Evolutionary conservation across 1,139 yeast genomes (phyloP).

Genomic region (Hyphopichia pseudoburtonii): DNA sequence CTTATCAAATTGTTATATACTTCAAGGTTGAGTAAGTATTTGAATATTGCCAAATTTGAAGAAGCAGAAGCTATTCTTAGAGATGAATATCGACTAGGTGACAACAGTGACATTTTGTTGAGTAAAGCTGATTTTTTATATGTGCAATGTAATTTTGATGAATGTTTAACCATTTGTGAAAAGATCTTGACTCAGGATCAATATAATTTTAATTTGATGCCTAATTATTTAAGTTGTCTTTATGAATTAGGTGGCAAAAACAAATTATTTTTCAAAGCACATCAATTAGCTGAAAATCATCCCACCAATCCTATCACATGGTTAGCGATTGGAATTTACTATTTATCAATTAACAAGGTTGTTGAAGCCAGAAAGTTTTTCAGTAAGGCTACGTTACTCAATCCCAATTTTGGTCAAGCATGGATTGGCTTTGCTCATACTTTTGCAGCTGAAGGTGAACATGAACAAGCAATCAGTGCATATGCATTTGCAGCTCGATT

Average conservation of each 20-base stretch:
- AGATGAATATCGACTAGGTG: slow-evolving; percentile 70
- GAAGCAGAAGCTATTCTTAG: slow-evolving; percentile 66
- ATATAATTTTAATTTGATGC: slow-evolving; percentile 70
- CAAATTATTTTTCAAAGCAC: slow-evolving; percentile 77
- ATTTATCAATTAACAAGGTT: slow-evolving; percentile 70
- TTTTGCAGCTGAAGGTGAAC: slow-evolving; percentile 96
- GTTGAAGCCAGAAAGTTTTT: slow-evolving; percentile 85
- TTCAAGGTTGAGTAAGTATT: slow-evolving; percentile 71
- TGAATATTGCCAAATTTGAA: slow-evolving; percentile 56
- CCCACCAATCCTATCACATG: slow-evolving; percentile 86
- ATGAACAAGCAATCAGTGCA: slow-evolving; percentile 97
- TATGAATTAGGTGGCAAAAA: slow-evolving; percentile 84
- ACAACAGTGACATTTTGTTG: slow-evolving; percentile 67
- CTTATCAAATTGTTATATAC: slow-evolving; percentile 75
- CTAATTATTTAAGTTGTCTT: slow-evolving; percentile 79
- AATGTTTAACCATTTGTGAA: slow-evolving; percentile 76
- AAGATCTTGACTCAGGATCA: slow-evolving; percentile 60
- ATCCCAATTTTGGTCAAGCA: slow-evolving; percentile 91
- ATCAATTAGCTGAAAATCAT: slow-evolving; percentile 80
- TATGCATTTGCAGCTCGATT: slow-evolving; percentile 93
- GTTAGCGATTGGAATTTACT: slow-evolving; percentile 92
- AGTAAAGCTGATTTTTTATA: slow-evolving; percentile 73
- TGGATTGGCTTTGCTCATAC: slow-evolving; percentile 99
- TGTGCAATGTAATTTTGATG: slow-evolving; percentile 76
- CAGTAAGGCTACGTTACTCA: slow-evolving; percentile 83